Evolutionary conservation across 1,284 basidiomycete genomes (phyloP).

Genomic region (Sphagnurus paluster): DNA sequence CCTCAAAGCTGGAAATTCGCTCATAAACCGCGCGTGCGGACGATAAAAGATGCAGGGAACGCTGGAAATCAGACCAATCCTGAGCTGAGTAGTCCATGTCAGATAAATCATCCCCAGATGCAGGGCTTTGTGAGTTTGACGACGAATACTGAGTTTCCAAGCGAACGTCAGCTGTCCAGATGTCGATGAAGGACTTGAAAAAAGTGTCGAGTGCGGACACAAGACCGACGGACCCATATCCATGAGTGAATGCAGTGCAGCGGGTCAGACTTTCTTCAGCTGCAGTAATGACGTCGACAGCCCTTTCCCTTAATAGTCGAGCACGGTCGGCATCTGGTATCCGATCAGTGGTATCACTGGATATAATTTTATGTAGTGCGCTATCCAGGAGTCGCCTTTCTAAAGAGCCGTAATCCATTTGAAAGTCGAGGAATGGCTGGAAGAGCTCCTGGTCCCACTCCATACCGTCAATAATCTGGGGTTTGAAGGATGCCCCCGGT

Average conservation of each 20-base stretch:
- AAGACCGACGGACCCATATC: constrained; percentile 77
- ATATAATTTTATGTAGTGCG: constrained; percentile 47
- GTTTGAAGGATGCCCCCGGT: constrained; percentile 26
- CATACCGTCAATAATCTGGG: constrained; percentile 40
- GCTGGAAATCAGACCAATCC: constrained; percentile 86
- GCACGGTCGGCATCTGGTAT: constrained; percentile 53
- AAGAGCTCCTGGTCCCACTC: constrained; percentile 90
- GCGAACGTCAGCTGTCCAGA: constrained; percentile 56
- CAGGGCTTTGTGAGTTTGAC: constrained; percentile 32
- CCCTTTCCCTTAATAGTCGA: constrained; percentile 68
- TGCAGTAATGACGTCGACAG: constrained; percentile 70
- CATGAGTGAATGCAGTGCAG: constrained; percentile 82
- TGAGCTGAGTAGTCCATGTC: constrained; percentile 85
- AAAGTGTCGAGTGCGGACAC: constrained; percentile 73
- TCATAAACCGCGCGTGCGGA: constrained; percentile 73
- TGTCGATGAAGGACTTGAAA: constrained; percentile 67
- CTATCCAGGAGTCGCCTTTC: constrained; percentile 72
- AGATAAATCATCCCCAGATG: constrained; percentile 58
- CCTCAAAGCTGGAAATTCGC: constrained; percentile 67
- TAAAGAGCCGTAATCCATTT: constrained; percentile 76
- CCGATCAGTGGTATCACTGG: constrained; percentile 36
- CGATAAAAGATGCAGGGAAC: constrained; percentile 79
- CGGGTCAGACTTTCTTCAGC: constrained; percentile 79
- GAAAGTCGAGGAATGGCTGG: constrained; percentile 89
- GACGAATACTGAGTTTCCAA: constrained; percentile 34